These are phyloP conservation scores for Quercus suber DNA, from an alignment of 306 rosid genomes.

Conservation along the genomic window DNA sequence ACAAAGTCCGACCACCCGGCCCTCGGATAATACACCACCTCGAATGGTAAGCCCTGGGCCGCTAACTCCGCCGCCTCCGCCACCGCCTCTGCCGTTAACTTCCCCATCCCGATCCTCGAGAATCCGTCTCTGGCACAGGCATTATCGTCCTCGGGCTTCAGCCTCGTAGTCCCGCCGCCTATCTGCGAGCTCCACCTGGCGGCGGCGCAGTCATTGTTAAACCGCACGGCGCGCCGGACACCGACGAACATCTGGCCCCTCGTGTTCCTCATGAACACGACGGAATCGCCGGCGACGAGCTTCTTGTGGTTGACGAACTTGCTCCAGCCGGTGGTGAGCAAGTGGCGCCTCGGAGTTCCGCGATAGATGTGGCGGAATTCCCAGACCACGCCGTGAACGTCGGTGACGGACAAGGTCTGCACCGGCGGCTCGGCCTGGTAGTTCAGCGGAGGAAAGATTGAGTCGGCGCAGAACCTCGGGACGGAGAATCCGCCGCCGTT, in stretches of 20 bases:
- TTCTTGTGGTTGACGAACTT: slow-evolving; percentile 69
- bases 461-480: slow-evolving; percentile 71
- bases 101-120: slow-evolving; percentile 45
- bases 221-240: slow-evolving; percentile 49
- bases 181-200: slow-evolving; percentile 27
- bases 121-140: slow-evolving; percentile 18
- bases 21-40: slow-evolving; percentile 68
- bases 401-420: slow-evolving; percentile 52
- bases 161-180: slow-evolving; percentile 14
- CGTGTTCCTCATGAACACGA: slow-evolving; percentile 51
- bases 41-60: slow-evolving; percentile 48
- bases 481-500: slow-evolving; percentile 87
- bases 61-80: slow-evolving; percentile 57
- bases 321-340: slow-evolving; percentile 88
- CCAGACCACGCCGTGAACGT: slow-evolving; percentile 61
- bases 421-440: slow-evolving; percentile 54
- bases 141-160: slow-evolving; percentile 21
- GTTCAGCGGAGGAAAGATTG: slow-evolving; percentile 63
- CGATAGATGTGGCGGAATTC: slow-evolving; percentile 70
- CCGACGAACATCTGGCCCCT: slow-evolving; percentile 46
- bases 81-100: slow-evolving; percentile 34
- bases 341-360: slow-evolving; percentile 74
- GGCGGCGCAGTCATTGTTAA: not conserved
- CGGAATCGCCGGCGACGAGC: slow-evolving; percentile 68
- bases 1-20: slow-evolving; percentile 64